Evolutionary conservation across 306 rosid genomes (phyloP).

Genomic region (Echinosophora koreensis): DNA sequence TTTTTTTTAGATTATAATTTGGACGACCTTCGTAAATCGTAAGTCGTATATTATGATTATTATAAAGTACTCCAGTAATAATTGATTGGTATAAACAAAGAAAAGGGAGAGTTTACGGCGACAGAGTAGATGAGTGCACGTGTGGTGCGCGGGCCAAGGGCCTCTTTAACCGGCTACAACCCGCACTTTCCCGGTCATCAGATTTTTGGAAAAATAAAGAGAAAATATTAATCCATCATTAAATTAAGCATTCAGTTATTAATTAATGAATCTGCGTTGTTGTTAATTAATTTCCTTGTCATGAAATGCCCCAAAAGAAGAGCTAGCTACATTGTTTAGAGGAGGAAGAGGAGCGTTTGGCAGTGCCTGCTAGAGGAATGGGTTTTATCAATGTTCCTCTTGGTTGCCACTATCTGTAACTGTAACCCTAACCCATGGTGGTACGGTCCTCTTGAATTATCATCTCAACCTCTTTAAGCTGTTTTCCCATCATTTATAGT

Average conservation of each 20-base stretch:
- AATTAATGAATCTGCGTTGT: neutral
- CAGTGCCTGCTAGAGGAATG: slow-evolving; percentile 46
- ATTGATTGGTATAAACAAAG: slow-evolving; percentile 38
- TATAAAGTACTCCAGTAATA: neutral
- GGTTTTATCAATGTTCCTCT: slow-evolving; percentile 45
- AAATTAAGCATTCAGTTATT: slow-evolving; percentile 12
- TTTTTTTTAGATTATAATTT: no score
- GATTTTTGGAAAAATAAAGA: neutral
- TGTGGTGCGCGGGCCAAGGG: slow-evolving; percentile 66
- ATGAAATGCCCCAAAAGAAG: slow-evolving; percentile 52
- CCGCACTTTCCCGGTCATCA: slow-evolving; percentile 58
- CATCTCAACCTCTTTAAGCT: slow-evolving; percentile 22
- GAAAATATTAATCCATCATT: neutral
- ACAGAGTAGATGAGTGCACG: slow-evolving; percentile 63
- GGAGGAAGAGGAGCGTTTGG: slow-evolving; percentile 35
- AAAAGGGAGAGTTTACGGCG: slow-evolving; percentile 41
- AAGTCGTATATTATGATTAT: neutral
- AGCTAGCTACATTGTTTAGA: slow-evolving; percentile 24
- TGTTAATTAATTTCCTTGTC: slow-evolving; percentile 10
- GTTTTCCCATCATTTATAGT: slow-evolving; percentile 13
- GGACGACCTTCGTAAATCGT: no score
- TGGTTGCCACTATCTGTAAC: slow-evolving; percentile 3
- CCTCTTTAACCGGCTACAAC: slow-evolving; percentile 56
- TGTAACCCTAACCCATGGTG: slow-evolving; percentile 41
- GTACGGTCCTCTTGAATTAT: slow-evolving; percentile 54